A percentile compares a stretch with the other conserved stretches of the same genome.
phyloP scores from a whole-genome alignment of 2,329 filamentous ascomycete genomes.

The Chaetomiaceae sp. region DNA sequence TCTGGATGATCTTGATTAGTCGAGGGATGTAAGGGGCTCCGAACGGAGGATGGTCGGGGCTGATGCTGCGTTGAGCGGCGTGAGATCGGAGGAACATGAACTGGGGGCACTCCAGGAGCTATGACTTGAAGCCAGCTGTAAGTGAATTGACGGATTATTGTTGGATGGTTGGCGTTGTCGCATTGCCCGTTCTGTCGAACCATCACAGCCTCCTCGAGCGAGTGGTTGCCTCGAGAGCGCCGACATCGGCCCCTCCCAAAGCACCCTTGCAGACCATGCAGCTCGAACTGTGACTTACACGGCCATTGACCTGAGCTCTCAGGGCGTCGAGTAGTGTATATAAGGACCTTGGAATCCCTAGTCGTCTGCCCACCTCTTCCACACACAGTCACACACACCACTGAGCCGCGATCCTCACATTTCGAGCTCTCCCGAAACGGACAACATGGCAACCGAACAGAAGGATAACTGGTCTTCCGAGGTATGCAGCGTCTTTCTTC shows the following conservation, averaged over 20 bases:
- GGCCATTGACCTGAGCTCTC: background rate
- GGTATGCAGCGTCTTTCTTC: slow-evolving; percentile 24
- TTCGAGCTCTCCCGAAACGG: background rate
- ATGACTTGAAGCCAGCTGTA: background rate
- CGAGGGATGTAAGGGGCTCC: background rate
- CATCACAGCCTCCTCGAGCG: background rate
- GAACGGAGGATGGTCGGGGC: background rate
- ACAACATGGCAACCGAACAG: slow-evolving; percentile 21
- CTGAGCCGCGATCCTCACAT: background rate
- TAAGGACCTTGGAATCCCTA: background rate
- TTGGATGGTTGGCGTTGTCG: background rate
- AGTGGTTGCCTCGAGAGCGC: slow-evolving; percentile 2
- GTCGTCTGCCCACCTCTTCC: background rate
- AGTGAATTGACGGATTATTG: background rate
- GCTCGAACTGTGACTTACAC: background rate
- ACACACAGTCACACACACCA: background rate
- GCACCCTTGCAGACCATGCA: background rate
- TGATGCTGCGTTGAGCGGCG: background rate
- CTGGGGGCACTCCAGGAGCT: background rate
- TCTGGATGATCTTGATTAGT: slow-evolving; percentile 33
- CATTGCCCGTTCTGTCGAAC: background rate
- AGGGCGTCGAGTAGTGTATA: background rate
- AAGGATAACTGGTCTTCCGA: slow-evolving; percentile 40
- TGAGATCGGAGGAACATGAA: background rate
- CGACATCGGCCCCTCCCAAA: slow-evolving; percentile 17